Evolutionary conservation across 106 monocot species (phyloP).

Genomic region (Phalaenopsis equestris): DNA sequence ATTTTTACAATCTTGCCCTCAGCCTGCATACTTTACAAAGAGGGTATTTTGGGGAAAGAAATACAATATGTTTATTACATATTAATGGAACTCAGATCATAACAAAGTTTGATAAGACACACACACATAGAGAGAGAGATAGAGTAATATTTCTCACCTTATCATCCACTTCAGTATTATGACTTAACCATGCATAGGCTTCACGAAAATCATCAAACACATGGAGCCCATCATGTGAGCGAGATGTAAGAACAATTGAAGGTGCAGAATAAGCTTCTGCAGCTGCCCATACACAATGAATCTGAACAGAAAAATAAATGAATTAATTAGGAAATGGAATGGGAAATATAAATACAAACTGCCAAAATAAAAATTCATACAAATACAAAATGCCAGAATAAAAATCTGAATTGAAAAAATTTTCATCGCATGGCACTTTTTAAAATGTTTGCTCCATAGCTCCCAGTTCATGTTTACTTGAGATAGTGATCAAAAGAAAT

Average conservation of each 20-base stretch:
- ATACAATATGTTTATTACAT: background rate
- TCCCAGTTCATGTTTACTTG: too few relatives aligned
- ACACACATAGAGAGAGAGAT: too few relatives aligned
- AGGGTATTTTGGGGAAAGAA: background rate
- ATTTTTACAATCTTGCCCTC: too few relatives aligned
- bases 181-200: conserved; percentile 92
- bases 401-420: background rate
- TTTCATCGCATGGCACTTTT: background rate
- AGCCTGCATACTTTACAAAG: too few relatives aligned
- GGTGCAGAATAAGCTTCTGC: conserved; percentile 99
- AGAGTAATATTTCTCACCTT: conserved; percentile 43
- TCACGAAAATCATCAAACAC: conserved; percentile 99
- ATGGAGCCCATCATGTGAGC: conserved; percentile 86
- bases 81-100: background rate
- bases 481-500: too few relatives aligned
- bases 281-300: conserved; percentile 99
- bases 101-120: background rate
- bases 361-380: background rate
- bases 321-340: background rate
- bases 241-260: conserved; percentile 94
- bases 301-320: conserved; percentile 32
- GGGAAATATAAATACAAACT: background rate
- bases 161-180: conserved; percentile 96
- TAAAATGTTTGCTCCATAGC: too few relatives aligned
- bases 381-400: background rate